Evolutionary conservation across 352 stramenopile species (phyloP), one percentile per base, ranked within the genome.

Genomic region (Pythium pectinolyticum): DNA sequence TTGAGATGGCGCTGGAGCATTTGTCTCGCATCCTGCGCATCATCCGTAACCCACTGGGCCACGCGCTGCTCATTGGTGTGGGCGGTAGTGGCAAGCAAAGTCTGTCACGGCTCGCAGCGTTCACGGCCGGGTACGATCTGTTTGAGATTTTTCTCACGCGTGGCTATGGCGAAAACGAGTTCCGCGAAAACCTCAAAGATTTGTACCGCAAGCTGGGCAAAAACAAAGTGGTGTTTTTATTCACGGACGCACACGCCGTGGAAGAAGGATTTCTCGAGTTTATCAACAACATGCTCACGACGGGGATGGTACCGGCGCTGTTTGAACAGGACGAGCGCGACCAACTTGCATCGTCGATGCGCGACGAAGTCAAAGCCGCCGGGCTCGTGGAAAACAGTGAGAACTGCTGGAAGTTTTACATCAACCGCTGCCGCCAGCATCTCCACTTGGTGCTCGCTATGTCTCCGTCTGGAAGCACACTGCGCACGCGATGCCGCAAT

Each of bases 221-320:
- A 34, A 84, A 85, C 11, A 78, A 77, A 6, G 90, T 98, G 2
- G 92, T 98, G 8, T 98, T 98, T 67, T 82, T 98, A 15, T 98
- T 98, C 71, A 98, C 95, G 4, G 95, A 98, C 60, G 94, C 94
- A 0, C 94, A 98, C 61, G 92, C 97, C 0, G 93, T 98, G 3
- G 89, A 98, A 63, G 95, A 98, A 82, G 95, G 91, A 2, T 98
- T 98, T 61, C 77, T 98, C 19, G 95, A 98, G 66, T 98, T 97
- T 55, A 94, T 98, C 61, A 98, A 98, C 77, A 98, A 98, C 61
- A 98, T 98, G 89, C 76, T 98, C 8, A 98, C 94, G 0, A 98
- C 94, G 0, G 95, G 95, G 1, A 94, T 97, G 73, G 94, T 98
- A 12, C 92, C 94, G 1, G 93, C 91, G 3, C 66, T 98, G 3